A percentile compares a stretch with the other conserved stretches of the same genome.
Conservation (phyloP, 176 grass and related monocot genomes). For the Aegilops speltoides region DNA sequence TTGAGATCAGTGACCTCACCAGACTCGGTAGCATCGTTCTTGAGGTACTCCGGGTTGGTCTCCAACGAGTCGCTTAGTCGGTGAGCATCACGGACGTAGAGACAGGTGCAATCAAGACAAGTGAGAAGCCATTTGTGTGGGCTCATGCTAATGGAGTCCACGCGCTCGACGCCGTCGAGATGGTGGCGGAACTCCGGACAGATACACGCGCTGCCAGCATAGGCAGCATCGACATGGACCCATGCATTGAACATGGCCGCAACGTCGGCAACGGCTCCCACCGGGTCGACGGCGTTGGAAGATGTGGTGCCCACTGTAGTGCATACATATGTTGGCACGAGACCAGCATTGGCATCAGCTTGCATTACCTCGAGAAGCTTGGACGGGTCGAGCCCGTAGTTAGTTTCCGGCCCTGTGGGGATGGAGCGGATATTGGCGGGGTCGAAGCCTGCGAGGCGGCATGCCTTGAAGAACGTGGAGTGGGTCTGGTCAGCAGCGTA, state of each 20-base stretch:
- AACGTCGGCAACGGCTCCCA: not conserved
- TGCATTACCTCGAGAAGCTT: not conserved
- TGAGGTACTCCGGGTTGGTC: not conserved
- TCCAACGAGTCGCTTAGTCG: not conserved
- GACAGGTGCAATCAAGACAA: not conserved
- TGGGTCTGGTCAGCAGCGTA: not conserved
- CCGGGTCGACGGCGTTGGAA: not conserved
- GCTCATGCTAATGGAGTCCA: constrained; percentile 3
- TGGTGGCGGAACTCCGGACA: not conserved
- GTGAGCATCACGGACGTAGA: not conserved
- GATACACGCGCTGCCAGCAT: not conserved
- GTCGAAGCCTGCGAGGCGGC: not conserved
- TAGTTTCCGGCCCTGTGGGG: not conserved
- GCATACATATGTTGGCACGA: not conserved
- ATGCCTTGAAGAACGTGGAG: not conserved
- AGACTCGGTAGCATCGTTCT: not conserved
- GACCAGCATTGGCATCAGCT: not conserved
- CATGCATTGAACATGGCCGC: not conserved
- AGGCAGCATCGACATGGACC: not conserved
- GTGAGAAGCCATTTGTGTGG: constrained; percentile 9
- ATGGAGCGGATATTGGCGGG: not conserved
- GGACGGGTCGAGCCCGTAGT: not conserved
- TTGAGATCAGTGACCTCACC: not conserved
- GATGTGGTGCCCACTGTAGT: not conserved
- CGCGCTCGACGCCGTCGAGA: not conserved